phyloP scores from a whole-genome alignment of 441 rosid genomes.

The Gossypium davidsonii region DNA sequence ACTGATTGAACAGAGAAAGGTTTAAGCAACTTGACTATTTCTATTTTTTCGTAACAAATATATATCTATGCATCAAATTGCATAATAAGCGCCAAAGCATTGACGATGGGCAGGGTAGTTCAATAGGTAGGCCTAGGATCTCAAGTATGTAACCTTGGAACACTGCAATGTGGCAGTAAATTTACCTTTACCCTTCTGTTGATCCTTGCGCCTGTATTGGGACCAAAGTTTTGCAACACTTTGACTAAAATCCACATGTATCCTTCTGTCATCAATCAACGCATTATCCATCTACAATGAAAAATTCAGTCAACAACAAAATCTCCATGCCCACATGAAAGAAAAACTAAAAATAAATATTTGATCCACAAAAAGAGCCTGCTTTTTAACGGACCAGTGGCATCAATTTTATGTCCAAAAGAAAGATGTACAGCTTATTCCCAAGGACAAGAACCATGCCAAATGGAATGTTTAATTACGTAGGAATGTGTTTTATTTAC shows the following conservation, averaged over 20 bases:
- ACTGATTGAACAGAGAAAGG: not conserved
- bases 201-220: slow-evolving; percentile 59
- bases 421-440: not conserved
- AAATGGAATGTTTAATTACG: not conserved
- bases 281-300: slow-evolving; percentile 83
- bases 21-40: not conserved
- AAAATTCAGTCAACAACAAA: slow-evolving; percentile 14
- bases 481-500: not conserved
- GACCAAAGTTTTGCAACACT: slow-evolving; percentile 92
- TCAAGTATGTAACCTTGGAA: not conserved
- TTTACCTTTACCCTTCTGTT: slow-evolving; percentile 50
- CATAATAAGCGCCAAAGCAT: not conserved
- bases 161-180: not conserved
- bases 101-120: not conserved
- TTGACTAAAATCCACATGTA: slow-evolving; percentile 93
- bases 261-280: slow-evolving; percentile 89
- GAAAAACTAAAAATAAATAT: not conserved
- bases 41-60: not conserved
- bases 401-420: not conserved
- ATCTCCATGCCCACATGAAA: not conserved
- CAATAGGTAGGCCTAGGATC: not conserved
- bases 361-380: not conserved
- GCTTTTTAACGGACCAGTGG: not conserved
- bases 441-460: not conserved
- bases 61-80: not conserved